These are phyloP conservation scores for Kodamaea derodonti DNA, from an alignment of 1,139 yeast species.

Conservation along the genomic window DNA sequence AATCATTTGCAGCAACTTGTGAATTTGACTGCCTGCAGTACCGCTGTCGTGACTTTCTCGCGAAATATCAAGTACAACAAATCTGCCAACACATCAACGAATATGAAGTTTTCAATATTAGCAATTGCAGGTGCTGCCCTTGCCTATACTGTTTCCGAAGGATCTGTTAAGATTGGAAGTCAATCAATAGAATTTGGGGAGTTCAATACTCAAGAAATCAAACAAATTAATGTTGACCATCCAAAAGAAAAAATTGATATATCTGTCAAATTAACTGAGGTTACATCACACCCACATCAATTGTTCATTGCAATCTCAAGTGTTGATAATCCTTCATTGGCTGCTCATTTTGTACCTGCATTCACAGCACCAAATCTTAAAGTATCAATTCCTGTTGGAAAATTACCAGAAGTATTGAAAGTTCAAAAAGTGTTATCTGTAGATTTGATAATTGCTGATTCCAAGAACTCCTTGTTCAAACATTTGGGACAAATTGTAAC, in stretches of 20 bases:
- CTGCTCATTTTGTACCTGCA: slow-evolving; percentile 14
- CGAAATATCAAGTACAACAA: neutral
- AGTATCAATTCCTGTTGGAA: slow-evolving; percentile 25
- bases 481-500: slow-evolving; percentile 34
- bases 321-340: slow-evolving; percentile 16
- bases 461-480: slow-evolving; percentile 22
- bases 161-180: slow-evolving; percentile 26
- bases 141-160: slow-evolving; percentile 28
- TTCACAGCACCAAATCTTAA: slow-evolving; percentile 18
- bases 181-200: slow-evolving; percentile 31
- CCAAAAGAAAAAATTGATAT: slow-evolving; percentile 32
- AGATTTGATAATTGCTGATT: slow-evolving; percentile 32
- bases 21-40: too few relatives aligned
- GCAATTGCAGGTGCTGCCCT: slow-evolving; percentile 10
- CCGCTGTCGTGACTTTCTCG: too few relatives aligned
- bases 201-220: slow-evolving; percentile 33
- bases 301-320: slow-evolving; percentile 16
- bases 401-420: slow-evolving; percentile 38
- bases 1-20: too few relatives aligned
- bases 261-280: slow-evolving; percentile 24
- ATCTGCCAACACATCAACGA: neutral
- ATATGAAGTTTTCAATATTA: slow-evolving; percentile 14
- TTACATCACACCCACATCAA: slow-evolving; percentile 18
- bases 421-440: slow-evolving; percentile 29
- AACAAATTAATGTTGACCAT: slow-evolving; percentile 27